Conservation (phyloP, 768 basidiomycete species). For the Calocybe indica region DNA sequence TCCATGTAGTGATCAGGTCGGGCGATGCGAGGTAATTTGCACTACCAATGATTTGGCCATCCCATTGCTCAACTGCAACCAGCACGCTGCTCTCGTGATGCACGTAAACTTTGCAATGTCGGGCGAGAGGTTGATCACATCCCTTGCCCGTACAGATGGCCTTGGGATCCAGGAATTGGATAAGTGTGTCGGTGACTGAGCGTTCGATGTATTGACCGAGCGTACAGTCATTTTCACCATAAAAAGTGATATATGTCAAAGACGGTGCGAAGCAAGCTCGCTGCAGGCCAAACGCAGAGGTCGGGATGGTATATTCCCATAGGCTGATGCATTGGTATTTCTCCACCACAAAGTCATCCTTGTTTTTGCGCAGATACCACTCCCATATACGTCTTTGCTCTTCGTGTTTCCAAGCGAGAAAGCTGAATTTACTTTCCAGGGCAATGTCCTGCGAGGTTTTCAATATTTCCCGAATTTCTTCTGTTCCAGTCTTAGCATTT, state of each 20-base stretch:
- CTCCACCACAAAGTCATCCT: conserved; percentile 83
- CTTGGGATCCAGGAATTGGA: conserved; percentile 66
- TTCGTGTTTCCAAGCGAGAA: conserved; percentile 74
- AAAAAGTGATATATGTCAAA: conserved; percentile 76
- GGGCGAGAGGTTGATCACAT: conserved; percentile 74
- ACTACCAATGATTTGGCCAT: conserved; percentile 64
- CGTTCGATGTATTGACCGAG: conserved; percentile 92
- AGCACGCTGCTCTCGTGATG: conserved; percentile 82
- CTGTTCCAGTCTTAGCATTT: conserved; percentile 22
- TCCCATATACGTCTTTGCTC: conserved; percentile 92
- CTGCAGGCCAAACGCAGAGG: conserved; percentile 57
- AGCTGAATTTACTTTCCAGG: conserved; percentile 64
- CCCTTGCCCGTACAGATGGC: conserved; percentile 79
- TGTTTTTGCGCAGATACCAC: conserved; percentile 87
- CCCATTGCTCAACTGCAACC: conserved; percentile 87
- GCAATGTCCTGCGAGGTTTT: conserved; percentile 68
- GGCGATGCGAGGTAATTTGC: conserved; percentile 49
- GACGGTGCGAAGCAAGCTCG: conserved; percentile 75
- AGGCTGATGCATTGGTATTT: conserved; percentile 88
- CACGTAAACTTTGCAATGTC: conserved; percentile 87
- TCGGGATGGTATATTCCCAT: conserved; percentile 76
- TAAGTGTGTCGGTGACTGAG: conserved; percentile 60
- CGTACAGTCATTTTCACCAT: conserved; percentile 88
- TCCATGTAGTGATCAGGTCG: conserved; percentile 88
- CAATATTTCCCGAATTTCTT: conserved; percentile 23